Evolutionary conservation across 768 basidiomycete species (phyloP).

Genomic region (Lyophyllum semitale): DNA sequence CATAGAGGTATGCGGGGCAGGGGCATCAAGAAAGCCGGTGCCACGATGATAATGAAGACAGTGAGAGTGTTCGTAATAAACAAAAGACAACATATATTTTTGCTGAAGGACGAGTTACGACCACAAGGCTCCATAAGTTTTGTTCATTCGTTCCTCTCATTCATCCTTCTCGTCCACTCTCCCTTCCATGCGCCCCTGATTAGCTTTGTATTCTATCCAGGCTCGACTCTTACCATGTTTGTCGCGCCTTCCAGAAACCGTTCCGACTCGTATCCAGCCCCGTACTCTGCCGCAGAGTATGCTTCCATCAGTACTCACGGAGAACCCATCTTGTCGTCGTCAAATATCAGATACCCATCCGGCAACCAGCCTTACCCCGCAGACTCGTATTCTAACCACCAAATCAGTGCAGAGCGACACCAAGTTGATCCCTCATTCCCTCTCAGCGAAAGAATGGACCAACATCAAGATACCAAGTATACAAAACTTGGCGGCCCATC

Average conservation of each 20-base stretch:
- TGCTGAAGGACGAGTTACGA: not conserved
- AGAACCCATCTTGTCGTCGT: not conserved
- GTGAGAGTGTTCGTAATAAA: too few species aligned
- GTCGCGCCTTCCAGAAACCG: conserved; percentile 5
- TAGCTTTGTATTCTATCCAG: not conserved
- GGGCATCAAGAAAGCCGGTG: conserved; percentile 7
- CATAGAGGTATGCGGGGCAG: conserved; percentile 1
- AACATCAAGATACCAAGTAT: not conserved
- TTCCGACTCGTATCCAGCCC: conserved; percentile 1
- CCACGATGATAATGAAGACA: too few species aligned
- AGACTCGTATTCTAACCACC: conserved; percentile 4
- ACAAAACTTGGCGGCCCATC: not conserved
- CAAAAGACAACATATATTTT: conserved; percentile 16
- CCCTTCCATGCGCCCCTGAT: conserved; percentile 6
- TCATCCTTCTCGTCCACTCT: not conserved
- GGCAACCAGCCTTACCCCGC: not conserved
- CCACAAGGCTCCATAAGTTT: too few species aligned
- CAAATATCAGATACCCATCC: not conserved
- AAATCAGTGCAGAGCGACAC: conserved; percentile 8
- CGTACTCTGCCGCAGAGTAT: conserved; percentile 3
- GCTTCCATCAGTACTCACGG: not conserved
- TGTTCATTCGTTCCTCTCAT: too few species aligned
- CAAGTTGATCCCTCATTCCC: not conserved
- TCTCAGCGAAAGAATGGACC: not conserved
- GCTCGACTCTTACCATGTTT: conserved; percentile 6